These are phyloP conservation scores for Alternaria incomplexa DNA, from an alignment of 2,329 filamentous ascomycete species.

Conservation along the genomic window DNA sequence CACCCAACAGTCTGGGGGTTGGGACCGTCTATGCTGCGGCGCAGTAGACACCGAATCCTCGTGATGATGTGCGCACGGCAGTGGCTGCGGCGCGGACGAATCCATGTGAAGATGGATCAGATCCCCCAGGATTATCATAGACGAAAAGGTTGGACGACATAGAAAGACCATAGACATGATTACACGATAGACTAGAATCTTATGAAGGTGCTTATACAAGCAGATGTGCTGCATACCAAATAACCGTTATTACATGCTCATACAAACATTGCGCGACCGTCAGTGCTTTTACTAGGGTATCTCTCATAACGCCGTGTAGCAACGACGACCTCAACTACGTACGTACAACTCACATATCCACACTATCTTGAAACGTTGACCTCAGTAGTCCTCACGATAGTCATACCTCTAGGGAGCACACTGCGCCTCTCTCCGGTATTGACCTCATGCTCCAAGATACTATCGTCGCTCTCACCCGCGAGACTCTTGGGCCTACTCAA, in stretches of 20 bases:
- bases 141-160: conserved; percentile 8
- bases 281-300: neutral
- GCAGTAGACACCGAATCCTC: neutral
- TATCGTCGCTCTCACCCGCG: conserved; percentile 4
- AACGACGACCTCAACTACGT: neutral
- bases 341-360: neutral
- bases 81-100: neutral
- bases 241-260: neutral
- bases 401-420: conserved; percentile 9
- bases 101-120: neutral
- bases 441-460: conserved; percentile 3
- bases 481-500: neutral
- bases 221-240: neutral
- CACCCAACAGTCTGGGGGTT: neutral
- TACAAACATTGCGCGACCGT: neutral
- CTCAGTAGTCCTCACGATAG: conserved; percentile 28
- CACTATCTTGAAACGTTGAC: conserved; percentile 18
- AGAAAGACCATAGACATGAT: conserved; percentile 16
- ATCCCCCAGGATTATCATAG: neutral
- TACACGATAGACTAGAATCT: conserved; percentile 18
- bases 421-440: conserved; percentile 12
- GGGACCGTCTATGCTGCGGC: neutral
- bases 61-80: neutral
- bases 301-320: neutral
- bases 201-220: neutral